phyloP scores from a whole-genome alignment of 208 protist species.

The Trypanosomatidae sp. region DNA sequence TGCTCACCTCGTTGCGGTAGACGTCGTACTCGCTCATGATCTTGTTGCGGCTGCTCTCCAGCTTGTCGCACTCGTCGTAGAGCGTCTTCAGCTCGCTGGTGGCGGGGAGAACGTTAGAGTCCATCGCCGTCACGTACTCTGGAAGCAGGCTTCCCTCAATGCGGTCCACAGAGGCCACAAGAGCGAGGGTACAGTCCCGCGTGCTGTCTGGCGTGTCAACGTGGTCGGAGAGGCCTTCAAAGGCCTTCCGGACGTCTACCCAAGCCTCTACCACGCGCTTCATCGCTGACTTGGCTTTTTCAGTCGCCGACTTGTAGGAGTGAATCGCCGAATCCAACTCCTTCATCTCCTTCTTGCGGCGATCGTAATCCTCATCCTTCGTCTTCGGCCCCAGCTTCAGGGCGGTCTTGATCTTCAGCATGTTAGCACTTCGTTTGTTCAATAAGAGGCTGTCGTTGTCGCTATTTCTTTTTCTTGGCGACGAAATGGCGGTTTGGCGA shows the following conservation, averaged over 20 bases:
- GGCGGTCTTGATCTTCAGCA: constrained; percentile 38
- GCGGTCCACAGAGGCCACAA: constrained; percentile 31
- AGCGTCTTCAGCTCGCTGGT: constrained; percentile 32
- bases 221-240: constrained; percentile 33
- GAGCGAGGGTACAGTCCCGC: constrained; percentile 25
- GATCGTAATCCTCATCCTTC: constrained; percentile 46
- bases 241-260: constrained; percentile 31
- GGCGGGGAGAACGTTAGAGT: constrained; percentile 28
- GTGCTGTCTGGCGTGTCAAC: constrained; percentile 20
- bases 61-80: constrained; percentile 45
- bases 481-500: too few relatives aligned
- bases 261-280: constrained; percentile 33
- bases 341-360: constrained; percentile 32
- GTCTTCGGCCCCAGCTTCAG: constrained; percentile 44
- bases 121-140: constrained; percentile 35
- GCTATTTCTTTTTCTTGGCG: too few relatives aligned
- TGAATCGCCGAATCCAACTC: constrained; percentile 23
- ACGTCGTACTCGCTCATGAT: constrained; percentile 55
- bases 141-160: constrained; percentile 21
- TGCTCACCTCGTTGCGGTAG: constrained; percentile 46
- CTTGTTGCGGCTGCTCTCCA: constrained; percentile 45
- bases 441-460: too few relatives aligned
- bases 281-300: constrained; percentile 35
- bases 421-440: too few relatives aligned
- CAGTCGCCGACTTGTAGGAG: constrained; percentile 44